Percentiles rank a stretch among this genome's conserved stretches.
Conservation (phyloP, 1,284 basidiomycete genomes). For the Athelia sp. region DNA sequence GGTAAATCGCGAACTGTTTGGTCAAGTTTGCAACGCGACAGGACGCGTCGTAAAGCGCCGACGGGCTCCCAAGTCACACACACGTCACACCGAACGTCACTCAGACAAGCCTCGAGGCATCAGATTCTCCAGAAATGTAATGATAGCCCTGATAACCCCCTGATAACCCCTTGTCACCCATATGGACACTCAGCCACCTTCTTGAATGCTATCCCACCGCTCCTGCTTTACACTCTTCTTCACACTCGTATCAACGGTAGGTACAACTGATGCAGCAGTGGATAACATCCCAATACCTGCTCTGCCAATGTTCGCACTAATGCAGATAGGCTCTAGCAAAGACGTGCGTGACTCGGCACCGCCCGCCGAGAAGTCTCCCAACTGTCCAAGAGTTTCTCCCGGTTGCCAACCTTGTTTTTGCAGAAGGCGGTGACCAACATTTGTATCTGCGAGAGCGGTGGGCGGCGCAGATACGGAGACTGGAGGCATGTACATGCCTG, state of each 20-base stretch:
- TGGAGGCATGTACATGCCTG: constrained; percentile 11
- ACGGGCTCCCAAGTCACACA: no score
- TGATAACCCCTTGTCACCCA: no score
- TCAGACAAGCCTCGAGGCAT: no score
- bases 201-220: constrained; percentile 19
- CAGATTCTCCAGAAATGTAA: no score
- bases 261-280: constrained; percentile 2
- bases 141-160: no score
- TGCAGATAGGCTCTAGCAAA: constrained; percentile 51
- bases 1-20: not conserved
- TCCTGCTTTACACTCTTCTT: constrained; percentile 21
- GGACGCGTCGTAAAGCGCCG: no score
- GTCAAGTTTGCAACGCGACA: no score
- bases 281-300: constrained; percentile 47
- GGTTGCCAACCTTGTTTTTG: constrained; percentile 73
- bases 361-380: constrained; percentile 19
- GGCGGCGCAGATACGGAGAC: constrained; percentile 31
- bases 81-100: no score
- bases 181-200: not conserved
- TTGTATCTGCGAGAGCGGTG: constrained; percentile 44
- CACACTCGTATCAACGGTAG: constrained; percentile 16
- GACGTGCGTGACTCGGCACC: constrained; percentile 12
- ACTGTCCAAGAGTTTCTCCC: constrained; percentile 51
- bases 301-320: constrained; percentile 35
- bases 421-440: constrained; percentile 62